A percentile compares a stretch with the other conserved stretches of the same genome.
phyloP scores from a whole-genome alignment of 768 basidiomycete species.

The Ramaria rubella region DNA sequence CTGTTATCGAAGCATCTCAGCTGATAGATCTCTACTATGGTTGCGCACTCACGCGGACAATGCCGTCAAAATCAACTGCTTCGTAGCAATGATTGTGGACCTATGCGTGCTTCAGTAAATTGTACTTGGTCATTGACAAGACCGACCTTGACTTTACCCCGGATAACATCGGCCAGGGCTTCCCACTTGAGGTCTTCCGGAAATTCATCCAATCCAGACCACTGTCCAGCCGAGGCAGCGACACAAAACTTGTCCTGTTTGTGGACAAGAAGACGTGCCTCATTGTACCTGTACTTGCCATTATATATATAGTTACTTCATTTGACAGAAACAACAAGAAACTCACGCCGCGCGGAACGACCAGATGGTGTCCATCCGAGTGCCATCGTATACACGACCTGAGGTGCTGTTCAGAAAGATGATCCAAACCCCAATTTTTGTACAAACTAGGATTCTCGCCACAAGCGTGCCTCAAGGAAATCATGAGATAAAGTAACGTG shows the following conservation, averaged over 20 bases:
- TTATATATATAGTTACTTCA: no score
- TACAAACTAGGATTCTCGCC: constrained; percentile 20
- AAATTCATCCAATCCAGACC: constrained; percentile 48
- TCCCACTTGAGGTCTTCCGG: constrained; percentile 29
- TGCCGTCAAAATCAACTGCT: constrained; percentile 26
- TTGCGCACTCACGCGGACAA: constrained; percentile 19
- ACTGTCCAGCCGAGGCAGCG: constrained; percentile 39
- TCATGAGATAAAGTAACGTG: no score
- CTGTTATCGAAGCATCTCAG: constrained; percentile 2
- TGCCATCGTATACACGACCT: constrained; percentile 27
- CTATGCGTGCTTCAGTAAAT: background rate
- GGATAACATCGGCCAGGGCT: constrained; percentile 26
- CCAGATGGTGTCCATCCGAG: constrained; percentile 64
- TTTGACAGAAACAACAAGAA: constrained; percentile 2
- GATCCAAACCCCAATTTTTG: constrained; percentile 33
- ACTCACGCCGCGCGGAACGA: constrained; percentile 58
- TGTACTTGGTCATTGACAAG: constrained; percentile 1
- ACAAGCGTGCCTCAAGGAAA: constrained; percentile 24
- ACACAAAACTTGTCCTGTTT: constrained; percentile 64
- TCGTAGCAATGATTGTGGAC: constrained; percentile 35
- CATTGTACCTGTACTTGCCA: constrained; percentile 46
- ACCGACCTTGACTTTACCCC: constrained; percentile 34
- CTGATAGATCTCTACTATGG: background rate
- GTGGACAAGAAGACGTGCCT: constrained; percentile 58
- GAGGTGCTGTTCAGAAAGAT: constrained; percentile 40